Evolutionary conservation across 2,329 filamentous ascomycete species (phyloP).

Genomic region (Teratosphaeria viscida): DNA sequence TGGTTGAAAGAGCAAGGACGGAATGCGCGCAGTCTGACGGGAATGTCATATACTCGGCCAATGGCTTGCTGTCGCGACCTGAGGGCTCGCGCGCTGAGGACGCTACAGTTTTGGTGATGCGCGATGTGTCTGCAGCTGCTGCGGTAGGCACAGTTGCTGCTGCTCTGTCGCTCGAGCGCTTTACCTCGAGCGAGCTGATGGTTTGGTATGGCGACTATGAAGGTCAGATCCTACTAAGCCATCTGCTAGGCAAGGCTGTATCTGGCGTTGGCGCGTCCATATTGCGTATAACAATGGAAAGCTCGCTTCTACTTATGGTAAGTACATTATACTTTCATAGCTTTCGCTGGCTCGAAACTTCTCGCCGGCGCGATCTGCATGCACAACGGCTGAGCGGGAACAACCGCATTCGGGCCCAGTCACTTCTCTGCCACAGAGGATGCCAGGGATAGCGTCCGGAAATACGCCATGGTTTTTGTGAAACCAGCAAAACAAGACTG

Average conservation of each 20-base stretch:
- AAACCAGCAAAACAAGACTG: background rate
- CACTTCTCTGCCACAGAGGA: background rate
- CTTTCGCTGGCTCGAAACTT: background rate
- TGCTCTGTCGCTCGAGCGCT: constrained; percentile 17
- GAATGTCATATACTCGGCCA: constrained; percentile 26
- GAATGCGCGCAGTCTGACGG: constrained; percentile 11
- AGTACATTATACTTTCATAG: constrained; percentile 8
- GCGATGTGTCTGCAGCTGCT: constrained; percentile 22
- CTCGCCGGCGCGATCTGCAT: background rate
- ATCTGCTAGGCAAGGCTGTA: constrained; percentile 12
- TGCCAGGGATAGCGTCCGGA: background rate
- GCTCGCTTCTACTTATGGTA: constrained; percentile 20
- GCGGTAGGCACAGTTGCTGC: constrained; percentile 16
- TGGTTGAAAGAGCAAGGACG: constrained; percentile 27
- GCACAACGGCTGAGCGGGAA: background rate
- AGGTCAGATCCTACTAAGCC: constrained; percentile 4
- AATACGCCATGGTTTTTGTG: background rate
- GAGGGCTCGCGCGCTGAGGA: constrained; percentile 10
- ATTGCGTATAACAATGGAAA: constrained; percentile 14
- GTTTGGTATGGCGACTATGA: constrained; percentile 4
- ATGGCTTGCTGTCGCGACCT: constrained; percentile 17
- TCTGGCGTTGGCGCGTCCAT: constrained; percentile 13
- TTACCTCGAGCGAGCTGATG: constrained; percentile 16
- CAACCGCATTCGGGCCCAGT: background rate
- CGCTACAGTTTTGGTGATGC: constrained; percentile 11